Evolutionary conservation across 768 basidiomycete genomes (phyloP), one percentile per base, ranked within the genome.

Genomic region (Boletus coccyginus): DNA sequence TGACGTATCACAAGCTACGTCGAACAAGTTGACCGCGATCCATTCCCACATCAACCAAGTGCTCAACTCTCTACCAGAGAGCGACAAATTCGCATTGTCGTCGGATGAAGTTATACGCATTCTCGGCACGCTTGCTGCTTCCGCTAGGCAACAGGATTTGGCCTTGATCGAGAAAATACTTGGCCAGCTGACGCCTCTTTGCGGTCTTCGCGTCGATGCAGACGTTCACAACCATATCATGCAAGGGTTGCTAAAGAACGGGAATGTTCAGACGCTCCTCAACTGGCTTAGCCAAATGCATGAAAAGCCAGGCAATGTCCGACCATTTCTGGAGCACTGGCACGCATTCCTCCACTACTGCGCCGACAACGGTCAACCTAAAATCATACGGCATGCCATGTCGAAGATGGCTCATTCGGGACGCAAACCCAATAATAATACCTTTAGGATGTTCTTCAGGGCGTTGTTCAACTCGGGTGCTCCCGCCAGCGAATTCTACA

Each of bases 261-360:
- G 78, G 1, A 77, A 81, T 52, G 50, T 71, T 9, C 72, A 74
- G 46, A 74, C 78, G 13, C 76, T 81, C 39, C 64, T 76, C 29
- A 68, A 75, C 24, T 85, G 86, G 80, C 70, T 90, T 3, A 63
- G 61, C 43, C 73, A 73, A n/a, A 85, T 88, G 78, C 74, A 79
- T 14, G 70, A 70, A 27, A 78, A 78, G 48, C 75, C 83, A 4
- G 79, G 78, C 3, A 63, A 76, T 36, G 58, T 78, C 43, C 66
- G 65, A 6, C 84, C 85, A 0, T 77, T 78, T 24, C 68, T 78
- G 38, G 73, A 78, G 21, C 83, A 85, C 54, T 84, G 83, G 73
- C 80, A 86, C 58, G 56, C 76, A 11, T 77, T 85, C 58, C 70
- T 88, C 36, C 73, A 79, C 38, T 68, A 66, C 17, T 78, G 76